These are phyloP conservation scores for Bocquillonia castaneifolia DNA, from an alignment of 441 rosid species.

Conservation along the genomic window DNA sequence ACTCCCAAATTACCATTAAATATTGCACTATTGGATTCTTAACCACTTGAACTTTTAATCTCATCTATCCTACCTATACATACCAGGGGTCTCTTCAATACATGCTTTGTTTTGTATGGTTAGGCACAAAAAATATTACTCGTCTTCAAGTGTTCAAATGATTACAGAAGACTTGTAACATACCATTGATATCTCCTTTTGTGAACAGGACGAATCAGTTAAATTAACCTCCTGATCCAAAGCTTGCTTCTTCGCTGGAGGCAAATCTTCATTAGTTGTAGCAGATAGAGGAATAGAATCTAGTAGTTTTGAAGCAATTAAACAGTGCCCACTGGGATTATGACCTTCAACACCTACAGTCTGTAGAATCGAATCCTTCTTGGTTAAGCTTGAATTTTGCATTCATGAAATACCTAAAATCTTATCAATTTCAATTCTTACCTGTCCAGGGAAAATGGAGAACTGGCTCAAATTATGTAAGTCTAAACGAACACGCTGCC, in stretches of 20 bases:
- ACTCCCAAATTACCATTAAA: slow-evolving; percentile 4
- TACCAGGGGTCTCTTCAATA: not conserved
- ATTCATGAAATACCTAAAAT: slow-evolving; percentile 9
- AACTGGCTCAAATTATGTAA: slow-evolving; percentile 60
- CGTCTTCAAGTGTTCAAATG: slow-evolving; percentile 10
- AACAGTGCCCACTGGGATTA: slow-evolving; percentile 96
- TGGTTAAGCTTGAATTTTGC: slow-evolving; percentile 21
- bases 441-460: slow-evolving; percentile 98
- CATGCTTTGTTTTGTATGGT: not conserved
- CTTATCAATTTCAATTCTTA: slow-evolving; percentile 26
- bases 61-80: slow-evolving; percentile 3
- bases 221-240: slow-evolving; percentile 49
- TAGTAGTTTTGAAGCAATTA: slow-evolving; percentile 70
- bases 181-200: slow-evolving; percentile 61
- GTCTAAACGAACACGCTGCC: slow-evolving; percentile 78
- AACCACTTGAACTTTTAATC: slow-evolving; percentile 11
- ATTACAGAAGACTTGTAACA: slow-evolving; percentile 27
- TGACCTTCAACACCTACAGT: slow-evolving; percentile 83
- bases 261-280: slow-evolving; percentile 38
- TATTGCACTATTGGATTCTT: not conserved
- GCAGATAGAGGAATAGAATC: slow-evolving; percentile 58
- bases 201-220: slow-evolving; percentile 28
- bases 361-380: slow-evolving; percentile 39
- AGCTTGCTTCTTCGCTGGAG: slow-evolving; percentile 75
- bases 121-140: not conserved